phyloP scores from a whole-genome alignment of 2,329 filamentous ascomycete species.

The Knufia petricola region DNA sequence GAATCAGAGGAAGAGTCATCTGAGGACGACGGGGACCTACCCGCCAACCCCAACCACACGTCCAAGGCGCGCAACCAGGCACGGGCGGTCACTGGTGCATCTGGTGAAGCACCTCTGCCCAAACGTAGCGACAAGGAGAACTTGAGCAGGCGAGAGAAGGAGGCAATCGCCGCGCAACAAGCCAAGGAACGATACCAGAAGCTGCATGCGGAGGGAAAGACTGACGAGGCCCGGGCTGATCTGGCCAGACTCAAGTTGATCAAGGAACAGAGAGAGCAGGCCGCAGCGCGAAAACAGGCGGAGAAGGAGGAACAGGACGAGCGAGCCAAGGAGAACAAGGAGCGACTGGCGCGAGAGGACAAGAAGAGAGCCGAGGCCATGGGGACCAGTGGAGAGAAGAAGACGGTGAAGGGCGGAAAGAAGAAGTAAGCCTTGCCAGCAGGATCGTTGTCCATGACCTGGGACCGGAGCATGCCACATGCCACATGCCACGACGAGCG shows the following conservation, averaged over 20 bases:
- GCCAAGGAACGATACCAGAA: slow-evolving; percentile 87
- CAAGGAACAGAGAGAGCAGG: slow-evolving; percentile 74
- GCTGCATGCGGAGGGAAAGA: slow-evolving; percentile 89
- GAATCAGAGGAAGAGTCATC: slow-evolving; percentile 43
- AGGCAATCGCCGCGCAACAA: slow-evolving; percentile 77
- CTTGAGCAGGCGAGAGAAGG: slow-evolving; percentile 57
- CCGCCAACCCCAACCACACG: slow-evolving; percentile 83
- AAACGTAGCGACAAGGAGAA: slow-evolving; percentile 44
- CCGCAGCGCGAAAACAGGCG: slow-evolving; percentile 71
- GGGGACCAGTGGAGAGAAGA: slow-evolving; percentile 17
- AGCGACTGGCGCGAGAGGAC: slow-evolving; percentile 29
- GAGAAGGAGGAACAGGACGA: slow-evolving; percentile 49
- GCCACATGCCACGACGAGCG: no score
- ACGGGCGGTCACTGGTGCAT: slow-evolving; percentile 12
- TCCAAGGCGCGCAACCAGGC: slow-evolving; percentile 60
- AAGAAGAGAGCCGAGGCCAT: slow-evolving; percentile 32
- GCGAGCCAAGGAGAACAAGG: slow-evolving; percentile 29
- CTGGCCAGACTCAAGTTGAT: slow-evolving; percentile 73
- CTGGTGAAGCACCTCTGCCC: slow-evolving; percentile 43
- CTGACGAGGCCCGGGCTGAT: slow-evolving; percentile 86
- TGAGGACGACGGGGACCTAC: slow-evolving; percentile 38
- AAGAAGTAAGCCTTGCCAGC: slow-evolving; percentile 8
- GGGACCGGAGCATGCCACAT: background rate
- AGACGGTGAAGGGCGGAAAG: slow-evolving; percentile 26
- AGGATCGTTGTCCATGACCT: background rate